These are phyloP conservation scores for Fusarium longipes DNA, from an alignment of 2,329 filamentous ascomycete genomes.

Conservation along the genomic window DNA sequence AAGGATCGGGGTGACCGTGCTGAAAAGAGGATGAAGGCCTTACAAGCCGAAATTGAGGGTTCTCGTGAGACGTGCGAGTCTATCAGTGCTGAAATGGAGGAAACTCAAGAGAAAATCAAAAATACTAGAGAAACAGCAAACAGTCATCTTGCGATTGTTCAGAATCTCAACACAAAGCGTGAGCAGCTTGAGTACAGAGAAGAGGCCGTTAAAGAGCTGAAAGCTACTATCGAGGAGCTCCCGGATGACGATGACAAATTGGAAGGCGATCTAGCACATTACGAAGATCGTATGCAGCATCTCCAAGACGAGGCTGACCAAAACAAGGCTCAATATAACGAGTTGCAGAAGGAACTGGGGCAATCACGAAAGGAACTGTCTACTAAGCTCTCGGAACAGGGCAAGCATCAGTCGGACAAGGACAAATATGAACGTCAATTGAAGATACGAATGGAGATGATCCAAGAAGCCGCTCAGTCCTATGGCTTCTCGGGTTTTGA, in stretches of 20 bases:
- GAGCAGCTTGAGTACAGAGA: constrained; percentile 78
- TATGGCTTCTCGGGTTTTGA: constrained; percentile 90
- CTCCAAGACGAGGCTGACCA: constrained; percentile 72
- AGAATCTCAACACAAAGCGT: constrained; percentile 79
- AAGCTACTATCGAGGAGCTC: constrained; percentile 79
- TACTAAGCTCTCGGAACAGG: constrained; percentile 71
- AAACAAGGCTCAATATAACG: constrained; percentile 72
- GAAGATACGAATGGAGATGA: constrained; percentile 74
- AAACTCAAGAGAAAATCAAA: constrained; percentile 66
- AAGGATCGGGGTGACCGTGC: constrained; percentile 85
- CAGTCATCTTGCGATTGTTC: constrained; percentile 78
- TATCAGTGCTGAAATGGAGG: constrained; percentile 70
- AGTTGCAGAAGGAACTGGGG: constrained; percentile 66
- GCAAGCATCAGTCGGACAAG: constrained; percentile 86
- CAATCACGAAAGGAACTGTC: constrained; percentile 60
- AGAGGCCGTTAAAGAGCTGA: constrained; percentile 76
- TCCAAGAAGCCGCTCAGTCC: constrained; percentile 79
- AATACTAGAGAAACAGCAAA: constrained; percentile 79
- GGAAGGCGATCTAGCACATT: constrained; percentile 77
- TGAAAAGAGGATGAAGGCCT: constrained; percentile 71
- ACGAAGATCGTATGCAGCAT: constrained; percentile 77
- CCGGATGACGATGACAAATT: constrained; percentile 82
- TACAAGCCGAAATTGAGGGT: constrained; percentile 74
- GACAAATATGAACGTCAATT: constrained; percentile 87
- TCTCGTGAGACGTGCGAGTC: constrained; percentile 68